Evolutionary conservation across 208 protist genomes (phyloP).

Genomic region (Trypanosoma brucei): DNA sequence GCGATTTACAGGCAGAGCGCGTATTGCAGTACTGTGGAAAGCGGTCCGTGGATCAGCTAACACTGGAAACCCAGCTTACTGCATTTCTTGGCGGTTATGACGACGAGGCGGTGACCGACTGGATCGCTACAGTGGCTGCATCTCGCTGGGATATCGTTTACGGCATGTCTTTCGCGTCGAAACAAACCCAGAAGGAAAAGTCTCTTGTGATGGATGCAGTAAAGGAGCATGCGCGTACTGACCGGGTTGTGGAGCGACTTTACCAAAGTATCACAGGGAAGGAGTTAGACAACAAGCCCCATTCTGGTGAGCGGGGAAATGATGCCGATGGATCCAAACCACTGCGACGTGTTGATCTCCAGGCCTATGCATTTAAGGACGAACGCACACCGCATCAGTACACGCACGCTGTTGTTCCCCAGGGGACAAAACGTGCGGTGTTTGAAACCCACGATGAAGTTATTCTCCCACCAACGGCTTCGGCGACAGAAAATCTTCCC

Average conservation of each 20-base stretch:
- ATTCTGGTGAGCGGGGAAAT: neutral
- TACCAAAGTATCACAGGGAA: conserved; percentile 84
- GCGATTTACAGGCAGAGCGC: conserved; percentile 50
- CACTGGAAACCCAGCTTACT: conserved; percentile 84
- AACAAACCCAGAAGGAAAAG: conserved; percentile 58
- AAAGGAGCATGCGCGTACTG: conserved; percentile 52
- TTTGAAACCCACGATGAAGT: conserved; percentile 89
- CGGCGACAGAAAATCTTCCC: conserved; percentile 12
- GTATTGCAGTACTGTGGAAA: conserved; percentile 66
- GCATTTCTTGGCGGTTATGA: conserved; percentile 82
- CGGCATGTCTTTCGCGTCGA: conserved; percentile 62
- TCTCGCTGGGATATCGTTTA: conserved; percentile 84
- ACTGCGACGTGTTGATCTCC: conserved; percentile 65
- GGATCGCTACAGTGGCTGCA: conserved; percentile 62
- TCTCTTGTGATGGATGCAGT: conserved; percentile 71
- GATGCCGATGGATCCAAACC: conserved; percentile 24
- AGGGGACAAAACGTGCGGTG: conserved; percentile 52
- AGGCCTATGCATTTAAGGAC: conserved; percentile 72
- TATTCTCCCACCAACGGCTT: conserved; percentile 58
- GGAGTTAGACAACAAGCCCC: conserved; percentile 33
- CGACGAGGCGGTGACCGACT: conserved; percentile 72
- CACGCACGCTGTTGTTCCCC: conserved; percentile 60
- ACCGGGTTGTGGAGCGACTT: conserved; percentile 60
- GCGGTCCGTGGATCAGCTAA: conserved; percentile 49
- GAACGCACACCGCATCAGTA: conserved; percentile 75